phyloP scores from a whole-genome alignment of 2,329 filamentous ascomycete species.

The Penicillium paneum region DNA sequence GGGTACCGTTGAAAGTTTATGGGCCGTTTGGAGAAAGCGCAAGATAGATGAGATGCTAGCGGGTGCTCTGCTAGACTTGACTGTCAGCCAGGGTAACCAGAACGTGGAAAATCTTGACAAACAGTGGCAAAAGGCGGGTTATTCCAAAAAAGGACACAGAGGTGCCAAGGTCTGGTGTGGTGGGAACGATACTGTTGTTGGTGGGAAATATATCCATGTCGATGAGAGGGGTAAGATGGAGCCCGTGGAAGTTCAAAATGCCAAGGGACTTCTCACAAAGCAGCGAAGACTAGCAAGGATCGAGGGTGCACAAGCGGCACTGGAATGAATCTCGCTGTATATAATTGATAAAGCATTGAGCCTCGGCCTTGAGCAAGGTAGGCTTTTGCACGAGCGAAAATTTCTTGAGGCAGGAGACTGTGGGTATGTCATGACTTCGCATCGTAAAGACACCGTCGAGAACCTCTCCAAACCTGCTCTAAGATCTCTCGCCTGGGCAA shows the following conservation, averaged over 20 bases:
- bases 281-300: slow-evolving; percentile 40
- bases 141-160: slow-evolving; percentile 28
- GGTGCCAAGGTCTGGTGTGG: slow-evolving; percentile 59
- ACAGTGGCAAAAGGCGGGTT: slow-evolving; percentile 20
- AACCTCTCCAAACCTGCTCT: slow-evolving; percentile 86
- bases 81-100: slow-evolving; percentile 45
- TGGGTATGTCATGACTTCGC: slow-evolving; percentile 44
- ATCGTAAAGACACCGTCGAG: slow-evolving; percentile 77
- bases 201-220: slow-evolving; percentile 58
- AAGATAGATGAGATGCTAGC: slow-evolving; percentile 91
- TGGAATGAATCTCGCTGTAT: slow-evolving; percentile 8
- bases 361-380: background rate
- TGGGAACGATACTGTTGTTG: slow-evolving; percentile 51
- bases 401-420: background rate
- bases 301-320: slow-evolving; percentile 13
- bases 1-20: slow-evolving; percentile 70
- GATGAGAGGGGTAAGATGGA: slow-evolving; percentile 57
- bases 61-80: slow-evolving; percentile 66
- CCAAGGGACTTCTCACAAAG: slow-evolving; percentile 54
- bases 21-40: slow-evolving; percentile 75
- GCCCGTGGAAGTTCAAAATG: slow-evolving; percentile 60
- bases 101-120: slow-evolving; percentile 24
- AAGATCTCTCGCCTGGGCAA: slow-evolving; percentile 71
- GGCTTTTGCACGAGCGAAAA: slow-evolving; percentile 1
- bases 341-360: slow-evolving; percentile 1